Evolutionary conservation across 1,139 yeast genomes (phyloP).

Genomic region (Nematodospora anomalae): DNA sequence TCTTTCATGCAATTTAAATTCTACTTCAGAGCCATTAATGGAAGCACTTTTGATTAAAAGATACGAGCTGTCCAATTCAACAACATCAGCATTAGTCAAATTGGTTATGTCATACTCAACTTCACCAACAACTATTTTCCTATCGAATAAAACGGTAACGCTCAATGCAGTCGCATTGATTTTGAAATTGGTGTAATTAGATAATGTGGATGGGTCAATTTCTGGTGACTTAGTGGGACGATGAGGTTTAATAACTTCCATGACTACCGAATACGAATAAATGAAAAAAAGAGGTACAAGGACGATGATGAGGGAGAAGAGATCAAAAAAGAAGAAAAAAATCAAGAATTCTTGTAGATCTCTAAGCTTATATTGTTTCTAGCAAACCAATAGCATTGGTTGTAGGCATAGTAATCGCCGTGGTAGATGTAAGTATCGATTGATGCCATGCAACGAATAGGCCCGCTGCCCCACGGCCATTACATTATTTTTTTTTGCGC

Average conservation of each 20-base stretch:
- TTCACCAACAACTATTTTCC: conserved; percentile 52
- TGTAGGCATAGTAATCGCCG: background rate
- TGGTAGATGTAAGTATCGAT: background rate
- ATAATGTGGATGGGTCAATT: conserved; percentile 42
- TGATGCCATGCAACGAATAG: background rate
- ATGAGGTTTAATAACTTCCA: conserved; percentile 13
- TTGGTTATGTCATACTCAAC: conserved; percentile 48
- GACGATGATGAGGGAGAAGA: background rate
- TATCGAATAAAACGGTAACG: conserved; percentile 57
- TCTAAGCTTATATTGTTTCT: too few relatives aligned
- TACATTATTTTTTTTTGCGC: too few relatives aligned
- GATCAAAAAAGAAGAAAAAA: background rate
- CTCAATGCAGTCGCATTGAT: conserved; percentile 50
- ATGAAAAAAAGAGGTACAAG: too few relatives aligned
- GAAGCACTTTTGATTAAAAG: conserved; percentile 48
- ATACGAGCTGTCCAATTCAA: conserved; percentile 65
- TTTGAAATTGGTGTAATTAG: conserved; percentile 35
- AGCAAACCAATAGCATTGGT: too few relatives aligned
- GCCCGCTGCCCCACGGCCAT: too few relatives aligned
- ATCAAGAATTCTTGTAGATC: too few relatives aligned
- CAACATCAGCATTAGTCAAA: conserved; percentile 16
- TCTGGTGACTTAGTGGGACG: conserved; percentile 55
- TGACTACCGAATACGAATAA: too few relatives aligned
- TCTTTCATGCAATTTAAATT: conserved; percentile 47
- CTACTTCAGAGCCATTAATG: conserved; percentile 39